Conservation (phyloP, 345 rosid species). For the Citrus mangshanensis region DNA sequence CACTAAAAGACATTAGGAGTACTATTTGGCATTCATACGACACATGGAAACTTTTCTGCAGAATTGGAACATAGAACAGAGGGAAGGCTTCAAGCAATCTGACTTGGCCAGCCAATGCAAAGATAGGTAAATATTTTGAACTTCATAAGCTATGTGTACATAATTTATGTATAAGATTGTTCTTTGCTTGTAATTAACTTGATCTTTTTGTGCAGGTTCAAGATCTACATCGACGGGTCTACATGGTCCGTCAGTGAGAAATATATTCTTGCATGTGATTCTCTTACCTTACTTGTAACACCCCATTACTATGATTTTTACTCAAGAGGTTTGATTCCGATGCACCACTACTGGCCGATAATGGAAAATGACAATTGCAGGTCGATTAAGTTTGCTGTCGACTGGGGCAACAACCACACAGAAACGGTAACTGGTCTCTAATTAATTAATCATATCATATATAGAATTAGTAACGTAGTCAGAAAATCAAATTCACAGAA, state of each 20-base stretch:
- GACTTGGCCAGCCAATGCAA: constrained; percentile 72
- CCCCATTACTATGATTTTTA: constrained; percentile 68
- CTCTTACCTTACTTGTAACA: constrained; percentile 52
- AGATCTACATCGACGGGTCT: constrained; percentile 78
- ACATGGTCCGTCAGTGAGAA: constrained; percentile 89
- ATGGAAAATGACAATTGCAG: constrained; percentile 58
- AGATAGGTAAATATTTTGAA: constrained; percentile 44
- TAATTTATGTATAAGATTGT: not conserved
- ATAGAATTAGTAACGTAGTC: too few species aligned
- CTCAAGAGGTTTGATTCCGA: constrained; percentile 60
- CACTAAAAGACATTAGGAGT: too few species aligned
- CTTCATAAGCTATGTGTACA: not conserved
- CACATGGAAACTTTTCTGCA: constrained; percentile 24
- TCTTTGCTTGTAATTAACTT: not conserved
- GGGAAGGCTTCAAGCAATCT: constrained; percentile 70
- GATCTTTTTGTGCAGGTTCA: constrained; percentile 38
- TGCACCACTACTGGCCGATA: constrained; percentile 75
- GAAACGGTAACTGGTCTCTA: constrained; percentile 36
- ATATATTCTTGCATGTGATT: constrained; percentile 79
- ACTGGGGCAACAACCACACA: constrained; percentile 69
- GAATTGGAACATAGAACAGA: constrained; percentile 69
- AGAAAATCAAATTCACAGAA: too few species aligned
- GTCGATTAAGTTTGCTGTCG: constrained; percentile 64
- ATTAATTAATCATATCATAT: too few species aligned
- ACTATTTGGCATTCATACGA: not conserved